Conservation (phyloP, 2,329 filamentous ascomycete genomes). For the Aspergillus versicolor region DNA sequence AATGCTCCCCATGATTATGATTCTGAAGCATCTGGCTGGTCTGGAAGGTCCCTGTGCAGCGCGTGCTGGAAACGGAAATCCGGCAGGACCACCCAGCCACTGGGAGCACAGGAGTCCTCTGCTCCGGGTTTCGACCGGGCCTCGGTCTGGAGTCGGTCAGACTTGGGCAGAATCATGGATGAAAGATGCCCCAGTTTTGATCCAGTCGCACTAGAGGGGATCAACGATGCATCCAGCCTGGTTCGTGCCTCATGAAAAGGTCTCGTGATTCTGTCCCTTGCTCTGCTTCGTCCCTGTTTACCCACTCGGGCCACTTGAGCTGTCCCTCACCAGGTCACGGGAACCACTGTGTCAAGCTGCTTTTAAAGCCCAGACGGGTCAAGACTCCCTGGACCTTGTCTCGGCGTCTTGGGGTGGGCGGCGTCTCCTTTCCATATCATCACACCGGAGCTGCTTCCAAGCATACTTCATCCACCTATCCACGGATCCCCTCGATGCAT, state of each 20-base stretch:
- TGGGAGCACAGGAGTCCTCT: neutral
- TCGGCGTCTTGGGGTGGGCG: neutral
- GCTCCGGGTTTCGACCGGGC: neutral
- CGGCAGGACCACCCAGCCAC: neutral
- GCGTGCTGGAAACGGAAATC: neutral
- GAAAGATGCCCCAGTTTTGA: neutral
- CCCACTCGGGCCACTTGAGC: neutral
- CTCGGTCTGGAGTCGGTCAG: neutral
- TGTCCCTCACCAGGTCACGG: neutral
- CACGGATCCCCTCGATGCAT: neutral
- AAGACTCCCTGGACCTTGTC: conserved; percentile 5
- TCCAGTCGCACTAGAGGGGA: neutral
- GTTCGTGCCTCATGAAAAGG: conserved; percentile 1
- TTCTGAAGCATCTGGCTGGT: neutral
- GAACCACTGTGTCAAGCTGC: neutral
- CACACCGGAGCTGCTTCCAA: conserved; percentile 3
- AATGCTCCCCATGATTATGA: conserved; percentile 10
- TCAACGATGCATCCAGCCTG: conserved; percentile 4
- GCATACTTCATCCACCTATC: neutral
- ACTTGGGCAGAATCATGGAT: too few species aligned
- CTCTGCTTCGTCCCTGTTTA: neutral
- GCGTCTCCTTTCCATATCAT: conserved; percentile 7
- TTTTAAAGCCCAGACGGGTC: conserved; percentile 3
- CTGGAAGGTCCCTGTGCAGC: neutral
- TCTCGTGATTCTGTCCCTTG: conserved; percentile 8